phyloP scores from a whole-genome alignment of 1,284 basidiomycete species.

The Fomitopsis betulina region DNA sequence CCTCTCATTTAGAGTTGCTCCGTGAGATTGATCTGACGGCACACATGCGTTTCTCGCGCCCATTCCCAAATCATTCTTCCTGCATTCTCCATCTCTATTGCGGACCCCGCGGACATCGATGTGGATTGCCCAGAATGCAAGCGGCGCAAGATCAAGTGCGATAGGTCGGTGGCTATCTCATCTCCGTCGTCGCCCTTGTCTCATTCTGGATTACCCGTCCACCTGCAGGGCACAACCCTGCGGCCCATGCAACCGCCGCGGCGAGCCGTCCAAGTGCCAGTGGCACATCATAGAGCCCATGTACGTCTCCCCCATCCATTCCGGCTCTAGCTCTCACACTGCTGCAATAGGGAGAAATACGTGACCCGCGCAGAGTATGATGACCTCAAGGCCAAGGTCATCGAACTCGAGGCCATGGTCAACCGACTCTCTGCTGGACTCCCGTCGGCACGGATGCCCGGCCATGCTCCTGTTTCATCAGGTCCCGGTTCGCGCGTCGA shows the following conservation, averaged over 20 bases:
- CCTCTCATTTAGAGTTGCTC: slow-evolving; percentile 10
- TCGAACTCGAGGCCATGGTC: slow-evolving; percentile 34
- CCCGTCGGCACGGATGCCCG: slow-evolving; percentile 9
- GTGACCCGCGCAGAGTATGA: slow-evolving; percentile 50
- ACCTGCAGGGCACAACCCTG: slow-evolving; percentile 45
- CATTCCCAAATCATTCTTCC: not conserved
- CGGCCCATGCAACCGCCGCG: slow-evolving; percentile 49
- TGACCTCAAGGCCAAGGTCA: slow-evolving; percentile 38
- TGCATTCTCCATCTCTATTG: not conserved
- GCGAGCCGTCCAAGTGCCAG: slow-evolving; percentile 50
- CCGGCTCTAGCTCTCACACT: slow-evolving; percentile 6
- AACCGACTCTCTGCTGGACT: slow-evolving; percentile 15
- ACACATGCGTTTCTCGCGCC: not conserved
- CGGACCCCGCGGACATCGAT: slow-evolving; percentile 3
- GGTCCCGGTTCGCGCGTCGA: slow-evolving; percentile 20
- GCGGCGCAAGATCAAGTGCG: slow-evolving; percentile 57
- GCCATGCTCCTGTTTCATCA: slow-evolving; percentile 18
- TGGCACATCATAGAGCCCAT: slow-evolving; percentile 56
- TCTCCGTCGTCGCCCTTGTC: slow-evolving; percentile 11
- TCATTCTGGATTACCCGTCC: slow-evolving; percentile 15
- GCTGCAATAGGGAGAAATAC: slow-evolving; percentile 45
- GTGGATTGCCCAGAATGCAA: slow-evolving; percentile 44
- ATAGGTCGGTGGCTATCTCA: slow-evolving; percentile 38
- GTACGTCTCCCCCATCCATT: slow-evolving; percentile 22
- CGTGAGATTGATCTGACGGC: not conserved